These are phyloP conservation scores for Zoysia japonica DNA, from an alignment of 176 grass and related monocot genomes.

Conservation along the genomic window DNA sequence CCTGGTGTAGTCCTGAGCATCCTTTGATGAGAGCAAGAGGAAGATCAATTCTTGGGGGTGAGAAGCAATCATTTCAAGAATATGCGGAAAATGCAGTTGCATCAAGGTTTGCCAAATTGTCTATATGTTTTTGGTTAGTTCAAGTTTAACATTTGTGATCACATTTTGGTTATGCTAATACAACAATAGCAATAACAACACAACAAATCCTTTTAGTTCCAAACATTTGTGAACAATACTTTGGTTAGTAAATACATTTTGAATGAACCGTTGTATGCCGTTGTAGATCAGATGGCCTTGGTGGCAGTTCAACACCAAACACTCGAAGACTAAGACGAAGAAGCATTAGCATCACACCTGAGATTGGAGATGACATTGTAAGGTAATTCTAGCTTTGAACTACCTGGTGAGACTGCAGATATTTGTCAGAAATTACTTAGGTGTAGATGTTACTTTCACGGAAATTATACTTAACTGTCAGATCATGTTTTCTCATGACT, in stretches of 20 bases:
- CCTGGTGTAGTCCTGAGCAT: constrained; percentile 78
- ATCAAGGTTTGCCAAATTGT: constrained; percentile 63
- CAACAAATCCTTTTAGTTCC: not conserved
- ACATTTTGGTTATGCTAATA: no score
- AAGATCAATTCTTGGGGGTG: constrained; percentile 92
- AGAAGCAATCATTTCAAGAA: constrained; percentile 72
- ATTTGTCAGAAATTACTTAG: constrained; percentile 11
- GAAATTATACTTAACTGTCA: constrained; percentile 3
- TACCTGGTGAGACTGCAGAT: constrained; percentile 20
- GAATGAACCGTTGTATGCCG: constrained; percentile 20
- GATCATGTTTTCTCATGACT: constrained; percentile 6
- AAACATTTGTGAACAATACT: constrained; percentile 3
- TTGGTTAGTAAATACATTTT: constrained; percentile 15
- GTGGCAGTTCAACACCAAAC: constrained; percentile 63
- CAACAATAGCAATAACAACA: not conserved
- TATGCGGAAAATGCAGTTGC: constrained; percentile 71
- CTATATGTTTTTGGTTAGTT: not conserved
- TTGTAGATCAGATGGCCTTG: constrained; percentile 86
- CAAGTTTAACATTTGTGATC: no score
- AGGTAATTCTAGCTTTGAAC: constrained; percentile 63
- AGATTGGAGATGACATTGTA: constrained; percentile 98
- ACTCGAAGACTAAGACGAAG: constrained; percentile 82
- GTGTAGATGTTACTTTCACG: constrained; percentile 32
- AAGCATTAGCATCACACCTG: constrained; percentile 98
- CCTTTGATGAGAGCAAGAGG: constrained; percentile 72